Conservation (phyloP, 2,329 filamentous ascomycete species). For the Neurospora sp. region DNA sequence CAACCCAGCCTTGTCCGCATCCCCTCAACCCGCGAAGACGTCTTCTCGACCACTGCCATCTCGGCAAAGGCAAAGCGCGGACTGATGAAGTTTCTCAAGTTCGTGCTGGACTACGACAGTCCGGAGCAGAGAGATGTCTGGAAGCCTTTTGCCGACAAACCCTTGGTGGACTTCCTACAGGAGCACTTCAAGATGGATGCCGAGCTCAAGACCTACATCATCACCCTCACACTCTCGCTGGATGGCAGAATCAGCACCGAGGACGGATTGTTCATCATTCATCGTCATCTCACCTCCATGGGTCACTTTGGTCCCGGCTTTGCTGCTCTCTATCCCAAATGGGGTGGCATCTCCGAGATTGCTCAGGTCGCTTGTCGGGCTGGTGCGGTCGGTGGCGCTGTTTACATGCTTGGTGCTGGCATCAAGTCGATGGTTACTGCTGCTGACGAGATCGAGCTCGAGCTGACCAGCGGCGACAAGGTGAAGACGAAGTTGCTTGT, state of each 20-base stretch:
- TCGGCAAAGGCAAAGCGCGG: constrained; percentile 72
- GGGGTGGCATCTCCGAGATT: constrained; percentile 81
- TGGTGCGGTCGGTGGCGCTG: constrained; percentile 78
- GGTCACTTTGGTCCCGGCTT: constrained; percentile 84
- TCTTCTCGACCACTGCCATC: constrained; percentile 70
- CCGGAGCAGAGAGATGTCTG: constrained; percentile 44
- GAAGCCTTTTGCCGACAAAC: constrained; percentile 42
- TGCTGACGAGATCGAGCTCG: constrained; percentile 11
- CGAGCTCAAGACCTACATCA: constrained; percentile 52
- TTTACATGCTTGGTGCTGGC: constrained; percentile 76
- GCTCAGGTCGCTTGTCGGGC: constrained; percentile 87
- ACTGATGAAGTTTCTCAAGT: constrained; percentile 90
- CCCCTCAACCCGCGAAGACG: constrained; percentile 82
- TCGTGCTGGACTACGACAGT: constrained; percentile 62
- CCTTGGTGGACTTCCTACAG: constrained; percentile 49
- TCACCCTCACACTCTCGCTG: constrained; percentile 65
- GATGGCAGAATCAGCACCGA: constrained; percentile 49
- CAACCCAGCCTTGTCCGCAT: constrained; percentile 52
- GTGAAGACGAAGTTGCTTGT: constrained; percentile 48
- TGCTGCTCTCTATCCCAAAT: constrained; percentile 82
- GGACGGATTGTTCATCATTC: constrained; percentile 62
- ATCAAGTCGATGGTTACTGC: constrained; percentile 32
- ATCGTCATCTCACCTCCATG: constrained; percentile 75
- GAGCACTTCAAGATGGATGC: constrained; percentile 56
- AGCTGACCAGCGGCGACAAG: constrained; percentile 45